phyloP scores from a whole-genome alignment of 2,329 filamentous ascomycete genomes.

The Sporothrix brasiliensis region DNA sequence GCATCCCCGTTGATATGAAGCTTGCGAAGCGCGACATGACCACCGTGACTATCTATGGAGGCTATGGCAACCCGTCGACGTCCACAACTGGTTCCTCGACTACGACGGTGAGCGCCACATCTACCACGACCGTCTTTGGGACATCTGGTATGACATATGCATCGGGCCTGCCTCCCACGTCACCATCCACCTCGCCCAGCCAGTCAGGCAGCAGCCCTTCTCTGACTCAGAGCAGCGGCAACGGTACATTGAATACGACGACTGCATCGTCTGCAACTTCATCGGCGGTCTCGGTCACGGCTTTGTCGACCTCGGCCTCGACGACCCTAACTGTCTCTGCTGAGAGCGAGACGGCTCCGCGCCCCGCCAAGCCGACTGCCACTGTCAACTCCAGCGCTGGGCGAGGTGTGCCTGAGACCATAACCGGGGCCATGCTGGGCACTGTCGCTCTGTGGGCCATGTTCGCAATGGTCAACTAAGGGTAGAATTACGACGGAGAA shows the following conservation, averaged over 20 bases:
- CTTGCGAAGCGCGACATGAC: constrained; percentile 9
- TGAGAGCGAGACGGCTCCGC: background rate
- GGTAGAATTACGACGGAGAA: too few species aligned
- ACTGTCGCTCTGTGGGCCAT: background rate
- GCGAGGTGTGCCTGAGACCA: background rate
- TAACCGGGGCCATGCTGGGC: background rate
- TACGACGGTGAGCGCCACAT: constrained; percentile 10
- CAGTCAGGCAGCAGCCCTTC: background rate
- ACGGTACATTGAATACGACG: background rate
- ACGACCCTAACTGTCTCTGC: background rate
- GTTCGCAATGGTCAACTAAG: background rate
- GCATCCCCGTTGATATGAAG: background rate
- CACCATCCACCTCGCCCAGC: background rate
- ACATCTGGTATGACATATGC: background rate
- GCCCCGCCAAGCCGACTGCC: background rate
- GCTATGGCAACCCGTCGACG: constrained; percentile 19
- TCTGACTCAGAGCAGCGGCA: background rate
- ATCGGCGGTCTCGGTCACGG: background rate
- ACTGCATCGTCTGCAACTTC: background rate
- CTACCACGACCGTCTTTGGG: constrained; percentile 10
- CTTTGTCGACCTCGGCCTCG: background rate
- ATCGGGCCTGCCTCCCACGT: constrained; percentile 1
- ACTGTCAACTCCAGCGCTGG: constrained; percentile 9
- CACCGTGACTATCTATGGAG: constrained; percentile 26
- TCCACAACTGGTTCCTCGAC: constrained; percentile 9